Conservation (phyloP, 805 yeast species). For the Scheffersomyces lignosus region DNA sequence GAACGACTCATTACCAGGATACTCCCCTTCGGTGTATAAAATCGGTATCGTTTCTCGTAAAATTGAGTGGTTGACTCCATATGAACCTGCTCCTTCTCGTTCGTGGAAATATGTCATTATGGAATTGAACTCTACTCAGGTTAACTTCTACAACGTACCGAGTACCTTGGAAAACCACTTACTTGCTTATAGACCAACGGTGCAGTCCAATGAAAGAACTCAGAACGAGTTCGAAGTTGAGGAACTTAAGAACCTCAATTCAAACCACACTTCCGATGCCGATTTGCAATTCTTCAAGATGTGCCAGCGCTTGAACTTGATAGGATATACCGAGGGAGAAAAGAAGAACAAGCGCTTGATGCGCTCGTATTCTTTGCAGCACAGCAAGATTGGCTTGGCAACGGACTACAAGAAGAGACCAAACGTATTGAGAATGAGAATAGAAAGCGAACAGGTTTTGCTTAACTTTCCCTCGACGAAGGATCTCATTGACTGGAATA, state of each 20-base stretch:
- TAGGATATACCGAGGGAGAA: conserved; percentile 6
- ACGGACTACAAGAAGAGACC: conserved; percentile 74
- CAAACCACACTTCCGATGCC: conserved; percentile 20
- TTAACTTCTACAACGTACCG: conserved; percentile 61
- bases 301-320: conserved; percentile 18
- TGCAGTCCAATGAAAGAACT: conserved; percentile 4
- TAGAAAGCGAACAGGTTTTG: conserved; percentile 81
- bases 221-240: conserved; percentile 9
- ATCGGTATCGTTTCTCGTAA: conserved; percentile 62
- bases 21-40: conserved; percentile 64
- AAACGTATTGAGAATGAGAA: conserved; percentile 69
- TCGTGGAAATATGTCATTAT: conserved; percentile 70
- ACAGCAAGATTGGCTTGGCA: conserved; percentile 82
- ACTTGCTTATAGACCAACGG: conserved; percentile 16
- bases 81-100: conserved; percentile 63
- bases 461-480: conserved; percentile 61
- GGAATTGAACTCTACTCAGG: conserved; percentile 84
- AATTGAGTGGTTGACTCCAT: conserved; percentile 76
- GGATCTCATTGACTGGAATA: conserved; percentile 78
- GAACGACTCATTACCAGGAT: conserved; percentile 58
- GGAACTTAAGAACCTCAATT: conserved; percentile 12
- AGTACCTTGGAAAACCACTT: conserved; percentile 28
- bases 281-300: conserved; percentile 29
- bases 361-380: conserved; percentile 79
- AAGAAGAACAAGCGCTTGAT: conserved; percentile 24